Evolutionary conservation across 495 filamentous ascomycete genomes (phyloP).

Genomic region (Tuber melanosporum): DNA sequence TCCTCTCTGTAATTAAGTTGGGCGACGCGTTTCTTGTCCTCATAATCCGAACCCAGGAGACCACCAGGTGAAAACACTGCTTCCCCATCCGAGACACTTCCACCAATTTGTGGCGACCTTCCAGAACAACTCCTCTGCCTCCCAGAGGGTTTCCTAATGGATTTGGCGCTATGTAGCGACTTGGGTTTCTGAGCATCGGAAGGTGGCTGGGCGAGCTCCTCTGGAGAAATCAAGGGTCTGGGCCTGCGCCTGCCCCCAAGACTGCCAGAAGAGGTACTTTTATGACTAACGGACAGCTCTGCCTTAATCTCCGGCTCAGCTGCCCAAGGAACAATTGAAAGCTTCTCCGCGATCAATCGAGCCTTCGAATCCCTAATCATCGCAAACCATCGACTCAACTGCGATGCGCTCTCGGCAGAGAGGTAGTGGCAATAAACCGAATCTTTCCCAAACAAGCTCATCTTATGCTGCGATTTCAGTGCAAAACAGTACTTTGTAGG

Average conservation of each 20-base stretch:
- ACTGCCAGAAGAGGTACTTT: slow-evolving; percentile 24
- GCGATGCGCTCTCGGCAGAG: slow-evolving; percentile 61
- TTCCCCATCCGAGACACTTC: slow-evolving; percentile 18
- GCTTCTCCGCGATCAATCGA: slow-evolving; percentile 54
- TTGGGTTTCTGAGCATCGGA: slow-evolving; percentile 26
- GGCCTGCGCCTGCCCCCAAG: slow-evolving; percentile 28
- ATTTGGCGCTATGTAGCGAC: slow-evolving; percentile 25
- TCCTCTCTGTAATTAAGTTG: slow-evolving; percentile 33
- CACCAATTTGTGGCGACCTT: slow-evolving; percentile 18
- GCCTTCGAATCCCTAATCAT: slow-evolving; percentile 86
- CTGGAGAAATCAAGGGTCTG: slow-evolving; percentile 38
- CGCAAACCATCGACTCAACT: slow-evolving; percentile 62
- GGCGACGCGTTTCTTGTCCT: slow-evolving; percentile 34
- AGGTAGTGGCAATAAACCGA: slow-evolving; percentile 91
- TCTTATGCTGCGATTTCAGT: slow-evolving; percentile 89
- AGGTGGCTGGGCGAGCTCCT: slow-evolving; percentile 37
- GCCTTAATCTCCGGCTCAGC: slow-evolving; percentile 20
- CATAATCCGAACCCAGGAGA: slow-evolving; percentile 38
- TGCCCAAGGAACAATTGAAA: slow-evolving; percentile 40
- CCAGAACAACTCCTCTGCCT: slow-evolving; percentile 21
- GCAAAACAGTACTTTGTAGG: slow-evolving; percentile 78
- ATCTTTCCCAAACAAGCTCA: slow-evolving; percentile 70
- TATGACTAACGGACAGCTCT: slow-evolving; percentile 11
- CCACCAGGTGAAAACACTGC: slow-evolving; percentile 38
- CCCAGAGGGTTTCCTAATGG: slow-evolving; percentile 25